Conservation (phyloP, 495 filamentous ascomycete genomes). For the Lineolata rhizophorae region DNA sequence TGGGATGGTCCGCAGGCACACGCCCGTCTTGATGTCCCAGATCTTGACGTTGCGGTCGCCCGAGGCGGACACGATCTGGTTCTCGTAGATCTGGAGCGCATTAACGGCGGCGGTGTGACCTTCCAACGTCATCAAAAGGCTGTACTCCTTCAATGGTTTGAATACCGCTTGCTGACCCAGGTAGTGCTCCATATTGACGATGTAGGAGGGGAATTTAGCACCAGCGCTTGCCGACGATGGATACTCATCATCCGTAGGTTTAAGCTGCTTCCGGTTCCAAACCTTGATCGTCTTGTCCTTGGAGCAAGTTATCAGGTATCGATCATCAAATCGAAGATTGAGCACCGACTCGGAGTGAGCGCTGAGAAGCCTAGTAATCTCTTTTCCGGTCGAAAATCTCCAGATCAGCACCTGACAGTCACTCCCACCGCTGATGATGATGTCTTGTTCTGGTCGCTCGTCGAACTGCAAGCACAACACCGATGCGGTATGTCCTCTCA, state of each 20-base stretch:
- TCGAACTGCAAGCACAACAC: slow-evolving; percentile 96
- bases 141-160: slow-evolving; percentile 35
- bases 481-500: slow-evolving; percentile 60
- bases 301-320: slow-evolving; percentile 84
- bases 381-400: slow-evolving; percentile 74
- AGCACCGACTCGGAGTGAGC: slow-evolving; percentile 83
- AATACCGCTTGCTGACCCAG: slow-evolving; percentile 13
- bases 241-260: slow-evolving; percentile 28
- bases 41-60: slow-evolving; percentile 81
- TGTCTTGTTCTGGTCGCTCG: slow-evolving; percentile 66
- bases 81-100: slow-evolving; percentile 71
- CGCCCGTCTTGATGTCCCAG: slow-evolving; percentile 71
- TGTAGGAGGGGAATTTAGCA: slow-evolving; percentile 27
- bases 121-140: slow-evolving; percentile 52
- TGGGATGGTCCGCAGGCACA: slow-evolving; percentile 49
- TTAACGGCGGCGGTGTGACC: slow-evolving; percentile 88
- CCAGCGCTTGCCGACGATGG: slow-evolving; percentile 9
- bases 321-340: slow-evolving; percentile 83
- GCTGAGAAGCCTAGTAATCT: slow-evolving; percentile 43
- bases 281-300: slow-evolving; percentile 94
- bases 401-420: slow-evolving; percentile 79
- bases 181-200: slow-evolving; percentile 22
- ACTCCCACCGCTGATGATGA: slow-evolving; percentile 85
- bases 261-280: slow-evolving; percentile 61
- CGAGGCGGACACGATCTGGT: slow-evolving; percentile 81